Evolutionary conservation across 2,329 filamentous ascomycete genomes (phyloP).

Genomic region (Thyridium curvatum): DNA sequence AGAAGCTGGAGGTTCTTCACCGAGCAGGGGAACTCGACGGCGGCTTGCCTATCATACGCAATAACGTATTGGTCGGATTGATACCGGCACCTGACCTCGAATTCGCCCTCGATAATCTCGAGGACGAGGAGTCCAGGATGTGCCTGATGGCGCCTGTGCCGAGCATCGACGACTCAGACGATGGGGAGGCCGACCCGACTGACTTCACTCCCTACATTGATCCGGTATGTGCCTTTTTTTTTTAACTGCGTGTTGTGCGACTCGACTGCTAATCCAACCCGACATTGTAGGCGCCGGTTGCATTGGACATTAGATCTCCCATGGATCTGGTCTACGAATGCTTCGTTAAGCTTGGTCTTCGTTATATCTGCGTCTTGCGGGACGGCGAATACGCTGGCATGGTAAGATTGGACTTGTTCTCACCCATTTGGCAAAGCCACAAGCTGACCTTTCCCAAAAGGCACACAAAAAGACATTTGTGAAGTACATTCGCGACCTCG

Average conservation of each 20-base stretch:
- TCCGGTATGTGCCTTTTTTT: conserved; percentile 64
- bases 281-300: conserved; percentile 61
- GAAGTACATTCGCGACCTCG: conserved; percentile 82
- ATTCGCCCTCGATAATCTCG: conserved; percentile 80
- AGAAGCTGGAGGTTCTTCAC: conserved; percentile 77
- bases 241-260: no score
- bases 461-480: conserved; percentile 96
- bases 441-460: conserved; percentile 31
- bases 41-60: conserved; percentile 76
- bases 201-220: conserved; percentile 93
- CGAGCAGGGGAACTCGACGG: conserved; percentile 86
- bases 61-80: conserved; percentile 76
- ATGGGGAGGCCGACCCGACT: conserved; percentile 55
- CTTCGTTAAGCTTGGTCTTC: conserved; percentile 86
- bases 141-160: conserved; percentile 76
- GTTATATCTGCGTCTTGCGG: conserved; percentile 84
- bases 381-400: conserved; percentile 85
- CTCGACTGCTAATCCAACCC: conserved; percentile 10
- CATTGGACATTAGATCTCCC: conserved; percentile 80
- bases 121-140: conserved; percentile 63
- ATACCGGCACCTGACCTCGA: conserved; percentile 94
- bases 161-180: conserved; percentile 58
- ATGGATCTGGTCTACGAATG: conserved; percentile 96
- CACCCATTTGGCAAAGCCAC: neutral
- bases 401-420: conserved; percentile 45